phyloP scores from a whole-genome alignment of 495 filamentous ascomycete species.

The Bacidia rubella region DNA sequence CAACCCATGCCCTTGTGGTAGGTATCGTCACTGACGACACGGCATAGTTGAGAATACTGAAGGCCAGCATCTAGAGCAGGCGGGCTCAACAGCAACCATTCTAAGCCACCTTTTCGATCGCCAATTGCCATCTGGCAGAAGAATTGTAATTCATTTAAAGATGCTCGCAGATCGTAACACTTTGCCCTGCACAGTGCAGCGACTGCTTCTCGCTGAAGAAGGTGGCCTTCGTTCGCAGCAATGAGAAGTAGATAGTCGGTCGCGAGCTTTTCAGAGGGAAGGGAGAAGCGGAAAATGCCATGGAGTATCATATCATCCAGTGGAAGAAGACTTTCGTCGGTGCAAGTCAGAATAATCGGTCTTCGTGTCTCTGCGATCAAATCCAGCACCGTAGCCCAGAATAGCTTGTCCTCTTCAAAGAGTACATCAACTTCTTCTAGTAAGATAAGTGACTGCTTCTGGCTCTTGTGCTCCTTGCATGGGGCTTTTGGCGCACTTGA shows the following conservation, averaged over 20 bases:
- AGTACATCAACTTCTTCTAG: slow-evolving; percentile 90
- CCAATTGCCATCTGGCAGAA: slow-evolving; percentile 96
- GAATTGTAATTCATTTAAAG: slow-evolving; percentile 79
- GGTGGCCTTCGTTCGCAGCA: slow-evolving; percentile 83
- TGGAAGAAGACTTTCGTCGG: slow-evolving; percentile 67
- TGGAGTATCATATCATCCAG: slow-evolving; percentile 56
- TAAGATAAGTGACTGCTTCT: slow-evolving; percentile 90
- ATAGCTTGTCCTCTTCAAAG: slow-evolving; percentile 88
- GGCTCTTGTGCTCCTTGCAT: slow-evolving; percentile 31
- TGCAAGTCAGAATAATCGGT: slow-evolving; percentile 91
- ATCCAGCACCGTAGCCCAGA: slow-evolving; percentile 70
- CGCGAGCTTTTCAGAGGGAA: slow-evolving; percentile 53
- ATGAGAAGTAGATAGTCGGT: slow-evolving; percentile 71
- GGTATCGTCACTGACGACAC: slow-evolving; percentile 74
- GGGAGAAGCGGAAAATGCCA: slow-evolving; percentile 71
- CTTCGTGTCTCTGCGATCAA: slow-evolving; percentile 74
- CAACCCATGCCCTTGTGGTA: slow-evolving; percentile 69
- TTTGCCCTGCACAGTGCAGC: slow-evolving; percentile 54
- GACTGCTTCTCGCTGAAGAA: slow-evolving; percentile 53
- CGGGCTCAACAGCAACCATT: slow-evolving; percentile 76
- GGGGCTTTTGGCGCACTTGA: slow-evolving; percentile 8
- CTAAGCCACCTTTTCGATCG: slow-evolving; percentile 72
- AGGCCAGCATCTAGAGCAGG: slow-evolving; percentile 57
- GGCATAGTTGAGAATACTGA: slow-evolving; percentile 45
- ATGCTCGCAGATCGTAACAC: slow-evolving; percentile 58